Base-by-base conservation (phyloP, 306 rosid species). In the Myrica gale region DNA sequence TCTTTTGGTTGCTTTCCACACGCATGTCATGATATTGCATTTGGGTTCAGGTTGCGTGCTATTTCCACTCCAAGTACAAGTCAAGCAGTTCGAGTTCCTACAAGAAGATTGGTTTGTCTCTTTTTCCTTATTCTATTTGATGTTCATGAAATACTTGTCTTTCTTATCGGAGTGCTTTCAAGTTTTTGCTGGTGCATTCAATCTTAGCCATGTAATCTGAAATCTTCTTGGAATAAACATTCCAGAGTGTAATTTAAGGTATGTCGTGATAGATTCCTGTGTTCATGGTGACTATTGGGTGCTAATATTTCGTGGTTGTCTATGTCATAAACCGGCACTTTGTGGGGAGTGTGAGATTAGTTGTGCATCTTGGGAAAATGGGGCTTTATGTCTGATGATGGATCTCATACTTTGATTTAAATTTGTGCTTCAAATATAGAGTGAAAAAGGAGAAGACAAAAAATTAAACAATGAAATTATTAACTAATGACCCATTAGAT, bases 21-120 rank as follows among this genome's bases (percentile, higher is more conserved):
- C 19, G 58, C 19, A 51, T 21, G 32, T 55, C 42, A 73, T 66
- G 43, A 51, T 75, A 46, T 80, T 74, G 47, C 6, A 9, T 61
- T 16, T 79, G 67, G 37, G n/a, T 80, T 70, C 82, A 87, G 88
- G 65, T 87, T 65, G 88, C 90, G 12, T 87, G 90, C 82, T 83
- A 76, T 79, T 74, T 87, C 68, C 90, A 87, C 53, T 81, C 87
- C 41, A 87, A 87, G 74, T 87, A 87, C 81, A 80, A 75, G 79
- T 74, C 88, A 6, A 78, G 79, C 79, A 78, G 83, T 58, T 87
- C 88, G 4, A 82, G 83, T 48, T 80, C 88, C 76, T 84, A 84
- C 75, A 78, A 66, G 79, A 87, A 84, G 85, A 84, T 84, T 80
- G 90, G 90, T 87, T 50, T 68, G 86, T 55, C 54, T 26, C 69